These are phyloP conservation scores for Acanthamoeba sp. DNA, from an alignment of 208 protist genomes.

Conservation along the genomic window DNA sequence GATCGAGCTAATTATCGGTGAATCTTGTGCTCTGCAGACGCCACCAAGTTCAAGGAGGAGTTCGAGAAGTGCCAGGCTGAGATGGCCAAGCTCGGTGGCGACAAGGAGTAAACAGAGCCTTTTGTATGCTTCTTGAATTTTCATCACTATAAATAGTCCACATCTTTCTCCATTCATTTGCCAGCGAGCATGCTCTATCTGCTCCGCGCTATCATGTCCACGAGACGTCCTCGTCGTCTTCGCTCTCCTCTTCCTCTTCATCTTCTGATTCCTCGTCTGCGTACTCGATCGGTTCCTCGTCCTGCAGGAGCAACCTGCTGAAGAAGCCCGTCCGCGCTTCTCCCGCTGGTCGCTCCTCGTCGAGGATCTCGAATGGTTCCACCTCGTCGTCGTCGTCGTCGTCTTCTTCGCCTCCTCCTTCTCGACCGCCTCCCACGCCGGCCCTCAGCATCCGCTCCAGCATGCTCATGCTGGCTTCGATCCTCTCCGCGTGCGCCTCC, in stretches of 20 bases:
- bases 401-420: neutral
- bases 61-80: slow-evolving; percentile 82
- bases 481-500: neutral
- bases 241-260: neutral
- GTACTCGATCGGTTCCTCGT: neutral
- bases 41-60: slow-evolving; percentile 85
- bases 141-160: neutral
- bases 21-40: slow-evolving; percentile 72
- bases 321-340: neutral
- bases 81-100: slow-evolving; percentile 4
- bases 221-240: neutral
- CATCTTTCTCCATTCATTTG: neutral
- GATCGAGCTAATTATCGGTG: neutral
- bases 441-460: slow-evolving; percentile 27
- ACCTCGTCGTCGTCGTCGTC: neutral
- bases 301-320: slow-evolving; percentile 7
- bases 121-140: neutral
- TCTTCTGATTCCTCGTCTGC: neutral
- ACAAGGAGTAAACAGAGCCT: neutral
- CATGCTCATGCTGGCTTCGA: neutral
- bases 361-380: neutral
- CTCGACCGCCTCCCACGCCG: neutral
- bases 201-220: neutral
- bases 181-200: no score
- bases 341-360: neutral